These are phyloP conservation scores for Coprinellus micaceus DNA, from an alignment of 768 basidiomycete species.

Conservation along the genomic window DNA sequence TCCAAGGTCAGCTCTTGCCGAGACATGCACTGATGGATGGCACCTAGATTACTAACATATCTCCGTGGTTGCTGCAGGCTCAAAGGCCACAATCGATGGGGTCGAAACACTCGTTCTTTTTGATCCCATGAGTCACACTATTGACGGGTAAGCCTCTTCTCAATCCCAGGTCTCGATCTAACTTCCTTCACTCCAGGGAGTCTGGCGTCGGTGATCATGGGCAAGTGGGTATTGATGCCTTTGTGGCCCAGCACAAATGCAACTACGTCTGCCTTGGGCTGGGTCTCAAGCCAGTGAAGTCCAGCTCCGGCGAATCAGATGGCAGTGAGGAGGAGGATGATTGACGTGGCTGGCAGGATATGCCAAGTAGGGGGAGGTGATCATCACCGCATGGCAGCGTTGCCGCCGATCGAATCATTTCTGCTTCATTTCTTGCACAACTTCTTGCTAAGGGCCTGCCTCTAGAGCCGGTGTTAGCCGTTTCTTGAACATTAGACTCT, in stretches of 20 bases:
- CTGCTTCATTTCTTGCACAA: too few species aligned
- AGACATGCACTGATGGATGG: neutral
- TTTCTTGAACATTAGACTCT: too few species aligned
- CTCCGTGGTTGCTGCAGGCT: too few species aligned
- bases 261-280: constrained; percentile 10
- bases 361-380: too few species aligned
- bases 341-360: too few species aligned
- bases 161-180: neutral
- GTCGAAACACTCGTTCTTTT: constrained; percentile 9
- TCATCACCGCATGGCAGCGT: too few species aligned
- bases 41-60: neutral
- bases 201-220: constrained; percentile 15
- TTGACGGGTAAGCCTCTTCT: constrained; percentile 2
- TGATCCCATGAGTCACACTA: constrained; percentile 12
- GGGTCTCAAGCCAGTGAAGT: neutral
- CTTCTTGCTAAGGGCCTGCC: too few species aligned
- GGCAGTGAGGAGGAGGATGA: neutral
- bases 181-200: constrained; percentile 3
- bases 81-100: constrained; percentile 4
- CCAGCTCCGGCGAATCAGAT: neutral
- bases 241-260: constrained; percentile 12
- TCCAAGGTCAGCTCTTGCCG: neutral
- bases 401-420: too few species aligned
- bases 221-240: constrained; percentile 8
- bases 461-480: too few species aligned